Evolutionary conservation across 768 basidiomycete genomes (phyloP), one percentile per base, ranked within the genome.

Genomic region (Rickenella mellea): DNA sequence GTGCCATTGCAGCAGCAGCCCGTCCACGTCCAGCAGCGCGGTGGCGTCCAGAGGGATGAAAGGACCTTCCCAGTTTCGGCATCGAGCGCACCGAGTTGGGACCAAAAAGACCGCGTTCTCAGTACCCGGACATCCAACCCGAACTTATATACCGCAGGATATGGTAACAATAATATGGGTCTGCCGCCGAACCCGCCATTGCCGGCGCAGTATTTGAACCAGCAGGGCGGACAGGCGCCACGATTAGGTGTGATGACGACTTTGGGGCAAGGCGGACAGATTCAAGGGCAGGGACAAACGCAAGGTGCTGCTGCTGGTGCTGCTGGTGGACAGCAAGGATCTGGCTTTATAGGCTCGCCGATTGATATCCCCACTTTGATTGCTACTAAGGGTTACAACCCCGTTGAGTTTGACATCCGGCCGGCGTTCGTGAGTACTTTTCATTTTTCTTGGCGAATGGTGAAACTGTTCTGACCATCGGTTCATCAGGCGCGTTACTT

Each of bases 381-480:
- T 51, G 78, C 84, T 3, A 71, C 74, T 30, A 94, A 94, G 62
- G 91, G 91, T 14, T 96, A 96, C 59, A 96, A 96, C 50, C 92
- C 92, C 9, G 62, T 74, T 12, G 76, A 73, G 40, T 94, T 96
- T 53, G 90, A 96, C 52, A 76, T 73, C 39, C 70, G 80, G 39
- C 92, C 92, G 8, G 56, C 71, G 37, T 87, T 81, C 61, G 89
- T 86, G 48, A 50, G 83, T 70, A 24, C 25, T 43, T 9, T 30
- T 32, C 19, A 27, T 37, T 51, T 40, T 24, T 27, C 30, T 38
- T 42, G 17, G 44, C 41, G 45, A 22, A 15, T 27, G 20, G 30
- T 27, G n/a, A 36, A 28, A 41, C n/a, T n/a, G 11, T 42, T 14
- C 43, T 48, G 43, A 47, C 47, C 10, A 42, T 38, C 26, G 39